Percentiles rank a stretch among this genome's conserved stretches.
Evolutionary conservation across 805 yeast genomes (phyloP).

Genomic region (Lachancea sp.): DNA sequence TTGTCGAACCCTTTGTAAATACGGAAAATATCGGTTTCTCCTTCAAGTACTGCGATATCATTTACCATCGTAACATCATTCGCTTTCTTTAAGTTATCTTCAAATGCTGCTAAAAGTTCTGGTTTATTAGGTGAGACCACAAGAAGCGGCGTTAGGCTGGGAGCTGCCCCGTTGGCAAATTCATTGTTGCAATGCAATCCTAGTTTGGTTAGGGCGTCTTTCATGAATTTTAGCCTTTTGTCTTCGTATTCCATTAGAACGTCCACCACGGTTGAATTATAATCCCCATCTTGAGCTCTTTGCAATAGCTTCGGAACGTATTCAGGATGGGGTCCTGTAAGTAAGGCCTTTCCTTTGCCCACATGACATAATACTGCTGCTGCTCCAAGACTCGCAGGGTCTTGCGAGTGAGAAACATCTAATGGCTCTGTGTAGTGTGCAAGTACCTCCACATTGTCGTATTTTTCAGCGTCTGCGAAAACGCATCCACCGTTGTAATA

Average conservation of each 20-base stretch:
- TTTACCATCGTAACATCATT: slow-evolving; percentile 30
- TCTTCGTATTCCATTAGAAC: slow-evolving; percentile 40
- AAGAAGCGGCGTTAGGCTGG: slow-evolving; percentile 62
- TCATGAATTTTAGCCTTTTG: slow-evolving; percentile 50
- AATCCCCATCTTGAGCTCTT: slow-evolving; percentile 28
- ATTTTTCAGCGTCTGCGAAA: slow-evolving; percentile 67
- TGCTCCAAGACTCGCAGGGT: slow-evolving; percentile 38
- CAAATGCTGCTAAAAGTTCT: slow-evolving; percentile 12
- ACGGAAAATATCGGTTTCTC: slow-evolving; percentile 21
- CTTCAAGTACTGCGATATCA: slow-evolving; percentile 37
- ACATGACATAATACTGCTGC: slow-evolving; percentile 64
- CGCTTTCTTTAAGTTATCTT: slow-evolving; percentile 10
- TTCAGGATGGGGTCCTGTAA: slow-evolving; percentile 90
- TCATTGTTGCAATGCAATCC: slow-evolving; percentile 63
- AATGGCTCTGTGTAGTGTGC: slow-evolving; percentile 57
- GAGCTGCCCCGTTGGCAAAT: slow-evolving; percentile 42
- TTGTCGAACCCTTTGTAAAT: slow-evolving; percentile 19
- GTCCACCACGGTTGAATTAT: slow-evolving; percentile 34
- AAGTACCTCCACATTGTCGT: slow-evolving; percentile 57
- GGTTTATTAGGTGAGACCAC: slow-evolving; percentile 31
- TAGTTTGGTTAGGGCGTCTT: slow-evolving; percentile 47
- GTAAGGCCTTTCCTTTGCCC: slow-evolving; percentile 65
- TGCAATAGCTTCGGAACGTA: slow-evolving; percentile 52
- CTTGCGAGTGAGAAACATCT: slow-evolving; percentile 41
- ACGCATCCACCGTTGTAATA: slow-evolving; percentile 91